A percentile compares a stretch with the other conserved stretches of the same genome.
phyloP scores from a whole-genome alignment of 768 basidiomycete genomes.

The Rhizopogon vesiculosus region DNA sequence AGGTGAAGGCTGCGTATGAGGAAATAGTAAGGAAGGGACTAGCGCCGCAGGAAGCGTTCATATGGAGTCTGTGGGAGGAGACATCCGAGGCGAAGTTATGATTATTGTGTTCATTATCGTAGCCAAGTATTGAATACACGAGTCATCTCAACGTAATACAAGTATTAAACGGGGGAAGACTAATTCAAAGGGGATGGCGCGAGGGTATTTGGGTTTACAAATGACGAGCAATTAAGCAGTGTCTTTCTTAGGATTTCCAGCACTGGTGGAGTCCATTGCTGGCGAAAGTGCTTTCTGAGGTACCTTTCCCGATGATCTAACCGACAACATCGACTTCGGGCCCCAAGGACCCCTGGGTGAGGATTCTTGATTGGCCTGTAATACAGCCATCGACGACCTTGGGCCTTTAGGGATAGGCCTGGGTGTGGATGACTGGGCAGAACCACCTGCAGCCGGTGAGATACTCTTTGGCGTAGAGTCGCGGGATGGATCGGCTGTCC shows the following conservation, averaged over 20 bases:
- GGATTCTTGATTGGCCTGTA: neutral
- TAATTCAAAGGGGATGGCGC: neutral
- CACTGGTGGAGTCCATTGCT: neutral
- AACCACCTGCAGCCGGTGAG: neutral
- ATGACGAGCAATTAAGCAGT: neutral
- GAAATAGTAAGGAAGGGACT: slow-evolving; percentile 40
- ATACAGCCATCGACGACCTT: neutral
- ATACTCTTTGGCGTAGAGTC: neutral
- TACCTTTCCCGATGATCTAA: neutral
- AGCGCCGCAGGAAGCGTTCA: slow-evolving; percentile 49
- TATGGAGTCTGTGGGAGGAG: slow-evolving; percentile 65
- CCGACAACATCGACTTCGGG: neutral
- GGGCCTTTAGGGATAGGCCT: neutral
- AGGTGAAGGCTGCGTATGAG: slow-evolving; percentile 47
- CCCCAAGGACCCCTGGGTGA: neutral
- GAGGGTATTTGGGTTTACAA: neutral
- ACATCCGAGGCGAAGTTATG: slow-evolving; percentile 2
- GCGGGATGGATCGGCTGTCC: neutral
- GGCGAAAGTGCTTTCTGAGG: neutral
- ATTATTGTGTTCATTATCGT: neutral
- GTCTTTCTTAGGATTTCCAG: neutral
- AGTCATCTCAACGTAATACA: neutral
- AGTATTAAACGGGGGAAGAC: neutral
- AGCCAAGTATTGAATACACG: neutral
- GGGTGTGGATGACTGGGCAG: neutral